These are phyloP conservation scores for Plasmodium chabaudi DNA, from an alignment of 169 alveolate genomes.

Conservation along the genomic window DNA sequence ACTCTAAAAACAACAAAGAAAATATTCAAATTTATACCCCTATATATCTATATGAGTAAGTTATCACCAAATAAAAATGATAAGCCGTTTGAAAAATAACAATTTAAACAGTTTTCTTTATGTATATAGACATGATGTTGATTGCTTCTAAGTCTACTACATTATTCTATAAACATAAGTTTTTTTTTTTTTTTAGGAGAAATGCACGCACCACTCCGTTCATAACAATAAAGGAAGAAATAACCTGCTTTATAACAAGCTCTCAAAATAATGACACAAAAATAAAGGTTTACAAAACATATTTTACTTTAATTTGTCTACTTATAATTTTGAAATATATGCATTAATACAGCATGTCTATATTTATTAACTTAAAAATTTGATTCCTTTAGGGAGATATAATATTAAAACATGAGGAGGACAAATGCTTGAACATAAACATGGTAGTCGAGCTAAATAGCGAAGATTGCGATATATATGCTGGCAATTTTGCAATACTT, in stretches of 20 bases:
- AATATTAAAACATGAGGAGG: slow-evolving; percentile 16
- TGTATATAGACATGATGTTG: not conserved
- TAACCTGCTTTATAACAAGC: slow-evolving; percentile 30
- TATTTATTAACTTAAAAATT: not conserved
- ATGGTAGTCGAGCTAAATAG: slow-evolving; percentile 10
- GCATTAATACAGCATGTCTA: not conserved
- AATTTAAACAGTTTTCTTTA: not conserved
- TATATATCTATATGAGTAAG: slow-evolving; percentile 32
- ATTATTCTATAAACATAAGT: not conserved
- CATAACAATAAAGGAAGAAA: slow-evolving; percentile 26
- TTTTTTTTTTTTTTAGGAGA: slow-evolving; percentile 10
- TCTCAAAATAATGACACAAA: slow-evolving; percentile 12
- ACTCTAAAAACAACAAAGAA: slow-evolving; percentile 18
- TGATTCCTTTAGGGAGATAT: slow-evolving; percentile 30
- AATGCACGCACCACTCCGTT: not conserved
- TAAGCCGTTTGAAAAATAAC: not conserved
- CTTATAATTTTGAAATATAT: not conserved
- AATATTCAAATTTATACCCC: slow-evolving; percentile 38
- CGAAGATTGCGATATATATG: slow-evolving; percentile 22
- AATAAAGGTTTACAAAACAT: slow-evolving; percentile 19
- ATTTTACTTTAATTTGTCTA: not conserved
- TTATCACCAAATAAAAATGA: not conserved
- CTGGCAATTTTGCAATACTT: not conserved
- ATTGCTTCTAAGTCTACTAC: too few species aligned
- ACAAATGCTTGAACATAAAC: slow-evolving; percentile 24